These are phyloP conservation scores for Teratosphaeria viscida DNA, from an alignment of 2,329 filamentous ascomycete species.

Conservation along the genomic window DNA sequence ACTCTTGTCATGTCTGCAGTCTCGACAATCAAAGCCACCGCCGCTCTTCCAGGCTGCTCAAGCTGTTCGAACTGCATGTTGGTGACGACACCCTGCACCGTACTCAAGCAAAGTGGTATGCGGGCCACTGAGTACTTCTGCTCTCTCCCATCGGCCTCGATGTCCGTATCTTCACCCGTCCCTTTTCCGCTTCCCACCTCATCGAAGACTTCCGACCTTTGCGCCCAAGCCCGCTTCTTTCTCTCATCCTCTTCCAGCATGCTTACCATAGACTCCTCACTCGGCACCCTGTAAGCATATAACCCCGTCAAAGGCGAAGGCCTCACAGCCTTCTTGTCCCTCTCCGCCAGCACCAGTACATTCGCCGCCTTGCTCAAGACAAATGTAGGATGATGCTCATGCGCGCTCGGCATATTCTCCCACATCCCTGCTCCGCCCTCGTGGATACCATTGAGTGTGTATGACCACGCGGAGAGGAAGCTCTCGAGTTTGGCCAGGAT, in stretches of 20 bases:
- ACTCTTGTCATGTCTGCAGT: conserved; percentile 15
- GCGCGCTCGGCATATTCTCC: conserved; percentile 23
- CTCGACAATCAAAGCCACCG: conserved; percentile 12
- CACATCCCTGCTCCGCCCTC: conserved; percentile 18
- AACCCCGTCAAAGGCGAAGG: conserved; percentile 17
- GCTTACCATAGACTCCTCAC: not conserved
- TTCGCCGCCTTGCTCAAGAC: conserved; percentile 11
- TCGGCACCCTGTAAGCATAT: conserved; percentile 23
- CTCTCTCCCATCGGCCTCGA: not conserved
- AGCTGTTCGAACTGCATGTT: conserved; percentile 13
- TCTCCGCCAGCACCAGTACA: conserved; percentile 21
- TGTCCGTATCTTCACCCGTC: not conserved
- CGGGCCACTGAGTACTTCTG: conserved; percentile 12
- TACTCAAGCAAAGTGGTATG: conserved; percentile 20
- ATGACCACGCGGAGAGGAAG: conserved; percentile 20
- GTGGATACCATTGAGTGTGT: conserved; percentile 13
- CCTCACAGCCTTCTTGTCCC: conserved; percentile 20
- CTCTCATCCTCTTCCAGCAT: conserved; percentile 7
- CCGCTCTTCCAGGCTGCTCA: conserved; percentile 1
- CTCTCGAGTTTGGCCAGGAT: conserved; percentile 21
- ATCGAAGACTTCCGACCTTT: conserved; percentile 7
- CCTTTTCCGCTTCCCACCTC: conserved; percentile 4
- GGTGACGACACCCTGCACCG: conserved; percentile 16
- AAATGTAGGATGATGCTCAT: conserved; percentile 23
- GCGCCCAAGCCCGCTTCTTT: conserved; percentile 5